Percentiles rank a stretch among this genome's conserved stretches.
phyloP scores from a whole-genome alignment of 176 grass and related monocot species.

The Carex cristatella region DNA sequence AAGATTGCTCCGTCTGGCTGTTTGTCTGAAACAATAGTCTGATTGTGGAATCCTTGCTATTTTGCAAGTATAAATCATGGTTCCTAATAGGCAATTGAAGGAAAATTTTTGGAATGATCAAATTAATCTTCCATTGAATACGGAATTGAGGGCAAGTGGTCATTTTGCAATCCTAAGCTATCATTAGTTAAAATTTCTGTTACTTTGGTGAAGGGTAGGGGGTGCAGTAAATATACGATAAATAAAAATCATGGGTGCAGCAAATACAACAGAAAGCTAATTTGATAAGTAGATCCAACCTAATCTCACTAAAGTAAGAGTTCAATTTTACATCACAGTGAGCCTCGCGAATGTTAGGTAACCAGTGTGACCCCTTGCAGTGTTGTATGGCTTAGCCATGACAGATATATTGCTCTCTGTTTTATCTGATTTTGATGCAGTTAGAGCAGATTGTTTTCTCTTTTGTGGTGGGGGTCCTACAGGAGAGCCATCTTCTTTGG shows the following conservation, averaged over 20 bases:
- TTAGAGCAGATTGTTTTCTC: conserved; percentile 32
- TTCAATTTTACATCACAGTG: conserved; percentile 23
- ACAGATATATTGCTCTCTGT: conserved; percentile 28
- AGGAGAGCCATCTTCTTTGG: conserved; percentile 24
- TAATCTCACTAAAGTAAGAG: not conserved
- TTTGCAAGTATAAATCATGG: not conserved
- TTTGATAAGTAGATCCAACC: not conserved
- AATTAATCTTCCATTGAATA: not conserved
- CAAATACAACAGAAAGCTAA: not conserved
- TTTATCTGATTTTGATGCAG: conserved; percentile 21
- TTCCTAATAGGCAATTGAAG: not conserved
- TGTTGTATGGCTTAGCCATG: conserved; percentile 61
- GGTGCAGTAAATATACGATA: not conserved
- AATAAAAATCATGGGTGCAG: not conserved
- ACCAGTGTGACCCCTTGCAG: conserved; percentile 70
- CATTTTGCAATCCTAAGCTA: not conserved
- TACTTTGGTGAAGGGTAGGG: not conserved
- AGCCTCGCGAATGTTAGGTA: conserved; percentile 84
- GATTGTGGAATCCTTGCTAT: not conserved
- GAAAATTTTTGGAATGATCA: not conserved
- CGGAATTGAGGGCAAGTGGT: not conserved
- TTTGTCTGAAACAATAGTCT: not conserved
- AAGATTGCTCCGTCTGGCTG: not conserved
- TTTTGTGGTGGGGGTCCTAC: conserved; percentile 49
- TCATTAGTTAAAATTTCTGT: not conserved